Conservation (phyloP, 257 asterid genomes). For the Penstemon barbatus region DNA sequence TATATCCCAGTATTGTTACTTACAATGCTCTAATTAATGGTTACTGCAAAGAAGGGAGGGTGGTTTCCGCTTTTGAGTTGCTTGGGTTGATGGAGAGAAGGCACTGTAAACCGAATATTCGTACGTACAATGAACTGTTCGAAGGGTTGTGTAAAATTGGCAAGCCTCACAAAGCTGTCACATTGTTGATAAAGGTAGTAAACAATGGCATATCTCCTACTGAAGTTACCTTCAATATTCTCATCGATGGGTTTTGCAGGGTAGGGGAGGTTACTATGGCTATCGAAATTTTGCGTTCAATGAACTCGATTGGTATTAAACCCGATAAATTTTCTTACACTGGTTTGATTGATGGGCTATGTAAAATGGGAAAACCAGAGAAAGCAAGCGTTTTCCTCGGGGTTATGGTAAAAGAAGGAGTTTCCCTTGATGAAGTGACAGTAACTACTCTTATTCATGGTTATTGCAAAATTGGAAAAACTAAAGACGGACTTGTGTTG, state of each 20-base stretch:
- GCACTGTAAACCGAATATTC: slow-evolving; percentile 44
- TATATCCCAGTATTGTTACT: slow-evolving; percentile 38
- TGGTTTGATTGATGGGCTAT: slow-evolving; percentile 40
- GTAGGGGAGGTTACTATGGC: slow-evolving; percentile 41
- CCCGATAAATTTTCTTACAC: slow-evolving; percentile 46
- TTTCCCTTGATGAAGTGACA: slow-evolving; percentile 42
- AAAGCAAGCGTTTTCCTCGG: slow-evolving; percentile 38
- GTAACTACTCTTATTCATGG: slow-evolving; percentile 43
- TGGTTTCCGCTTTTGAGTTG: slow-evolving; percentile 49
- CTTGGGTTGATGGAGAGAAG: slow-evolving; percentile 50
- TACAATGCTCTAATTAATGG: slow-evolving; percentile 48
- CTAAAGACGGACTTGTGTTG: slow-evolving; percentile 23
- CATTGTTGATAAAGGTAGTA: slow-evolving; percentile 34
- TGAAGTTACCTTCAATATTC: slow-evolving; percentile 44
- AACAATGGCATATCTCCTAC: slow-evolving; percentile 36
- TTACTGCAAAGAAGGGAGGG: slow-evolving; percentile 47
- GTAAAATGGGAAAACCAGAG: slow-evolving; percentile 34
- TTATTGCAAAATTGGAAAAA: slow-evolving; percentile 32
- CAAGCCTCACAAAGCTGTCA: slow-evolving; percentile 43
- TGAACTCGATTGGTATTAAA: slow-evolving; percentile 36
- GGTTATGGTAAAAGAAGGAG: slow-evolving; percentile 38
- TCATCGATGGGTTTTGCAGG: slow-evolving; percentile 39
- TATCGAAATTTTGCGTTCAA: slow-evolving; percentile 34
- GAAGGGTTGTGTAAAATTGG: slow-evolving; percentile 46
- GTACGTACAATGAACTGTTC: slow-evolving; percentile 51